These are phyloP conservation scores for Bimuria novae-zelandiae DNA, from an alignment of 2,329 filamentous ascomycete genomes.

Conservation along the genomic window DNA sequence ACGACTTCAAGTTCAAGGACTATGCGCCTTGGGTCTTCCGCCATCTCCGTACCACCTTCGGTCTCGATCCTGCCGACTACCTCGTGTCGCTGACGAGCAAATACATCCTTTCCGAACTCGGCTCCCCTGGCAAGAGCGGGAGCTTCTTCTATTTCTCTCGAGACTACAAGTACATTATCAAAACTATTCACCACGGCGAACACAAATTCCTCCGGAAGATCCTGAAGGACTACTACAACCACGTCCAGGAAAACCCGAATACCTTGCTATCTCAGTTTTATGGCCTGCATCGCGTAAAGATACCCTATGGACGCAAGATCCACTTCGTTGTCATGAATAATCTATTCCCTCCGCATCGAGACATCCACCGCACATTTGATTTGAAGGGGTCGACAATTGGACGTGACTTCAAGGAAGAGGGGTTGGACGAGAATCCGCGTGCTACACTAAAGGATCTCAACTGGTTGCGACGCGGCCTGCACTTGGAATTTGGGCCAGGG, in stretches of 20 bases:
- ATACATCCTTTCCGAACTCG: conserved; percentile 96
- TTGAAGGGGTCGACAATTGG: conserved; percentile 96
- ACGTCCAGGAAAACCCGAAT: conserved; percentile 92
- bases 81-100: conserved; percentile 98
- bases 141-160: conserved; percentile 99
- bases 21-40: conserved; percentile 99
- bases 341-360: conserved; percentile 92
- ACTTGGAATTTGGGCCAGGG: conserved; percentile 83
- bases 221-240: conserved; percentile 88
- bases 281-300: conserved; percentile 94
- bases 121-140: conserved; percentile 95
- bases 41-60: conserved; percentile 83
- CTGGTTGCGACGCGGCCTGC: conserved; percentile 84
- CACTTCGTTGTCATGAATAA: conserved; percentile 99
- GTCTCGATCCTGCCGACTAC: conserved; percentile 94
- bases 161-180: conserved; percentile 99
- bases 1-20: conserved; percentile 99
- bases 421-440: conserved; percentile 83
- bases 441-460: conserved; percentile 97
- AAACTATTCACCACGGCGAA: conserved; percentile 96
- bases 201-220: conserved; percentile 86
- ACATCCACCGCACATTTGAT: conserved; percentile 97
- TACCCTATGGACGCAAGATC: conserved; percentile 96
- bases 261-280: conserved; percentile 98
- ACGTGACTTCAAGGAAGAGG: conserved; percentile 86